Conservation (phyloP, 495 filamentous ascomycete species). For the Annulohypoxylon moriforme region DNA sequence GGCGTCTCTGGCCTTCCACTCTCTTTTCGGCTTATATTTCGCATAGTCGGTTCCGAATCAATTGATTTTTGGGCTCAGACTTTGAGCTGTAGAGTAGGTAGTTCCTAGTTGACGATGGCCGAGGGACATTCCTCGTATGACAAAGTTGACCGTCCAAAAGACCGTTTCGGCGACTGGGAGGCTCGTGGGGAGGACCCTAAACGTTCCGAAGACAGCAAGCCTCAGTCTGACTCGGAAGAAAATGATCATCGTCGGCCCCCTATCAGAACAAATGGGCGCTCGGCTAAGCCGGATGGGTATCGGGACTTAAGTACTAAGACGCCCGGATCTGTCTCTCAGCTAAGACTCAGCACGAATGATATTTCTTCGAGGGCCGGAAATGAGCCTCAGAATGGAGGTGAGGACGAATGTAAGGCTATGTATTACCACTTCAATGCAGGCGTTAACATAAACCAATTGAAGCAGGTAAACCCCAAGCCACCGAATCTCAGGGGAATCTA, state of each 20-base stretch:
- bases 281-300: neutral
- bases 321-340: neutral
- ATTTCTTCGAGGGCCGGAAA: neutral
- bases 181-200: conserved; percentile 9
- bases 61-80: neutral
- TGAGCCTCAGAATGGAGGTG: neutral
- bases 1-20: neutral
- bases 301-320: neutral
- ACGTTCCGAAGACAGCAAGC: conserved; percentile 5
- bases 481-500: conserved; percentile 5
- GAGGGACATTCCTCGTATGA: conserved; percentile 14
- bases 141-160: conserved; percentile 12
- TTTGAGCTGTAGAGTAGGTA: neutral
- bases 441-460: conserved; percentile 1
- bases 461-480: conserved; percentile 6
- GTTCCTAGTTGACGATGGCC: conserved; percentile 21
- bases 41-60: neutral
- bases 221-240: conserved; percentile 1
- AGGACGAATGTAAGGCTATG: conserved; percentile 19
- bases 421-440: neutral
- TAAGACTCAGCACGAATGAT: neutral
- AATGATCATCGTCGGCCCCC: neutral
- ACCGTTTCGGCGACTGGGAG: conserved; percentile 24
- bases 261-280: neutral
- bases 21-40: conserved; percentile 4